Evolutionary conservation across 2,329 filamentous ascomycete genomes (phyloP).

Genomic region (Arthrinium puccinioides): DNA sequence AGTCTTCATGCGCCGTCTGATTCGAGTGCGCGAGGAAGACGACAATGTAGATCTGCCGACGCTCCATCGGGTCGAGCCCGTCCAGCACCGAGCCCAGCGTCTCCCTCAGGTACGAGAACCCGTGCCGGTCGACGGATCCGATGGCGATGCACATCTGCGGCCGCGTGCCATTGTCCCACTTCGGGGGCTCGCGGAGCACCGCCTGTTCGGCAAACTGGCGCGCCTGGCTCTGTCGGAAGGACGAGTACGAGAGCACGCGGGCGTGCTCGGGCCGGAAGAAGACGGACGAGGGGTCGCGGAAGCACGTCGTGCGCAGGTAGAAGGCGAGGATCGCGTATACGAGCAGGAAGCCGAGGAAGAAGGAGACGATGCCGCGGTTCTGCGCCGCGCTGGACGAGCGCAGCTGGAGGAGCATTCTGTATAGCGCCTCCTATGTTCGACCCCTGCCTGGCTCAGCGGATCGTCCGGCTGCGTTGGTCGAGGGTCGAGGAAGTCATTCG

Average conservation of each 20-base stretch:
- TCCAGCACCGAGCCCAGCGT: conserved; percentile 15
- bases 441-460: too few relatives aligned
- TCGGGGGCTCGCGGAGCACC: conserved; percentile 8
- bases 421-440: too few relatives aligned
- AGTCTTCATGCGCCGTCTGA: conserved; percentile 13
- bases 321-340: conserved; percentile 11
- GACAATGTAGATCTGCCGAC: conserved; percentile 12
- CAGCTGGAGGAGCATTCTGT: too few relatives aligned
- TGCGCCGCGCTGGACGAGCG: conserved; percentile 1
- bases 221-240: conserved; percentile 14
- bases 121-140: conserved; percentile 12
- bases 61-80: conserved; percentile 12
- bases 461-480: too few relatives aligned
- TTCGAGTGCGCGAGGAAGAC: conserved; percentile 15
- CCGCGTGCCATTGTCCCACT: conserved; percentile 5
- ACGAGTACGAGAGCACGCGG: conserved; percentile 14
- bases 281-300: conserved; percentile 15
- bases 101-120: conserved; percentile 16
- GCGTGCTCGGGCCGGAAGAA: conserved; percentile 16
- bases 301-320: conserved; percentile 14
- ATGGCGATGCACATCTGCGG: conserved; percentile 14
- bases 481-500: too few relatives aligned
- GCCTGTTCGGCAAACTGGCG: conserved; percentile 13
- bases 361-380: conserved; percentile 12
- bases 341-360: conserved; percentile 13